These are phyloP conservation scores for Rhodomyrtus psidioides DNA, from an alignment of 441 rosid species.

Conservation along the genomic window DNA sequence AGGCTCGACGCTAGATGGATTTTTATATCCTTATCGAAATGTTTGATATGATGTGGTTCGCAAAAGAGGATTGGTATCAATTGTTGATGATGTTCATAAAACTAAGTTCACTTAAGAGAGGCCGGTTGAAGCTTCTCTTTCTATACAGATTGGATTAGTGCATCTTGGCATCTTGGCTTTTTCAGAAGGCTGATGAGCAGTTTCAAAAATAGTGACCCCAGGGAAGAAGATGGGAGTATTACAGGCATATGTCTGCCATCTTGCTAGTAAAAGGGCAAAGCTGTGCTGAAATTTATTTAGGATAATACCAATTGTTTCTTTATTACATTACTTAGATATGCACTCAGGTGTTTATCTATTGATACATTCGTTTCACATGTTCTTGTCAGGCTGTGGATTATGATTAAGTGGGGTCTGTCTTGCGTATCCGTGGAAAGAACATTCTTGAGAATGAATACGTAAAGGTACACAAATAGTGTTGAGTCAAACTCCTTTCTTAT, in stretches of 20 bases:
- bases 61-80: neutral
- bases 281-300: neutral
- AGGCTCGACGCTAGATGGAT: neutral
- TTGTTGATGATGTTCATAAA: neutral
- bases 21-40: neutral
- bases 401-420: conserved; percentile 67
- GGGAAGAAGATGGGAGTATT: neutral
- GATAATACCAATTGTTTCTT: neutral
- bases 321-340: neutral
- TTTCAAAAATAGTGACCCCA: neutral
- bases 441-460: conserved; percentile 77
- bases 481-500: neutral
- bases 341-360: neutral
- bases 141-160: neutral
- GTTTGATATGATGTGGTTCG: neutral
- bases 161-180: neutral
- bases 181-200: neutral
- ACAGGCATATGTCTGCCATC: neutral
- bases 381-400: conserved; percentile 53
- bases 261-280: neutral
- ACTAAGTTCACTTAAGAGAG: neutral
- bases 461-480: conserved; percentile 34
- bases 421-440: conserved; percentile 95
- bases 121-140: neutral
- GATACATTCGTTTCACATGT: neutral